phyloP scores from a whole-genome alignment of 805 yeast genomes.

The Yamadazyma ubonensis region DNA sequence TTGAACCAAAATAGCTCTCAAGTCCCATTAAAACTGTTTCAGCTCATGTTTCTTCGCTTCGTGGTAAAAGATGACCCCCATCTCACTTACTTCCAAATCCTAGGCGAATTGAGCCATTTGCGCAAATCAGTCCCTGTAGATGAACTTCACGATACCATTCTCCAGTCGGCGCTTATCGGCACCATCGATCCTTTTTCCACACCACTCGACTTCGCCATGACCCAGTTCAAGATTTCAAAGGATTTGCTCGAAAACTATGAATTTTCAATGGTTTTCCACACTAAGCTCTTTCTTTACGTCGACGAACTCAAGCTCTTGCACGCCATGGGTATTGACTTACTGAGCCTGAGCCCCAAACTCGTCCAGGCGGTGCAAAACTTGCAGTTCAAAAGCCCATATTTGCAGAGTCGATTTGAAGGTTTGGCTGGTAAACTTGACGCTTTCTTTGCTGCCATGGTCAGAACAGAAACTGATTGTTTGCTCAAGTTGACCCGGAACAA shows the following conservation, averaged over 20 bases:
- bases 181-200: constrained; percentile 7
- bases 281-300: constrained; percentile 17
- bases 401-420: background rate
- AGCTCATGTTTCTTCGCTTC: constrained; percentile 6
- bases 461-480: constrained; percentile 8
- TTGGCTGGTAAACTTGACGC: background rate
- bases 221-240: constrained; percentile 15
- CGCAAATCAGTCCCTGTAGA: background rate
- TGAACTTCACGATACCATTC: background rate
- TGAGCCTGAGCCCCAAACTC: background rate
- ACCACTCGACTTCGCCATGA: constrained; percentile 8
- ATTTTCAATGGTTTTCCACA: constrained; percentile 19
- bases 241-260: constrained; percentile 20
- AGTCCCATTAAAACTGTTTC: background rate
- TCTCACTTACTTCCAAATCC: constrained; percentile 5
- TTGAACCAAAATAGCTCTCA: background rate
- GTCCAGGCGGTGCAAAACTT: no score
- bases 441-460: constrained; percentile 1
- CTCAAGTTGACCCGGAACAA: constrained; percentile 11
- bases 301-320: constrained; percentile 18
- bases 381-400: constrained; percentile 4
- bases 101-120: constrained; percentile 6
- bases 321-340: constrained; percentile 9
- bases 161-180: constrained; percentile 17
- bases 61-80: constrained; percentile 1